Evolutionary conservation across 1,139 yeast genomes (phyloP).

Genomic region (Kodamaea plutei): DNA sequence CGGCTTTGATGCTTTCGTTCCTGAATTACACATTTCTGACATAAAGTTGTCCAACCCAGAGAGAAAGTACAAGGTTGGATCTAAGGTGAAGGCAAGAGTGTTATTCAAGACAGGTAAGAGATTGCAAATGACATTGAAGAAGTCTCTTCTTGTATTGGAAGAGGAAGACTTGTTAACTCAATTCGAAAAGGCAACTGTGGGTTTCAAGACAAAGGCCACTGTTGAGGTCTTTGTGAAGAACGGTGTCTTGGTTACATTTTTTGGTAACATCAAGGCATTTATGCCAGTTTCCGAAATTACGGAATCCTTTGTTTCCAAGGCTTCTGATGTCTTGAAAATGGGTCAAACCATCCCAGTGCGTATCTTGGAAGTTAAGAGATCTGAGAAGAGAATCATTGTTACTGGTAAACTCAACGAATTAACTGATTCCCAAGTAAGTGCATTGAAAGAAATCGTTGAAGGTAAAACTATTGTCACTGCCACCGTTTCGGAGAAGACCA

Average conservation of each 20-base stretch:
- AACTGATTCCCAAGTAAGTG: conserved; percentile 45
- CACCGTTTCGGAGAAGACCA: conserved; percentile 69
- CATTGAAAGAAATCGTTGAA: conserved; percentile 45
- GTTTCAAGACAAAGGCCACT: conserved; percentile 68
- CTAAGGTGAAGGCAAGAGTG: conserved; percentile 72
- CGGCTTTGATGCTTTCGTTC: conserved; percentile 71
- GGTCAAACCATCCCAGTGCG: conserved; percentile 85
- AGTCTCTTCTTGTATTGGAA: conserved; percentile 68
- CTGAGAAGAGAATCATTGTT: conserved; percentile 56
- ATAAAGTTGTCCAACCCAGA: conserved; percentile 84
- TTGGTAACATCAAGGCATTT: conserved; percentile 73
- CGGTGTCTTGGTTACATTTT: conserved; percentile 83
- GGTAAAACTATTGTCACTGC: conserved; percentile 68
- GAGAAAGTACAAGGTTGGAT: conserved; percentile 81
- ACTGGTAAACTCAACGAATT: conserved; percentile 61
- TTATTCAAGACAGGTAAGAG: conserved; percentile 37
- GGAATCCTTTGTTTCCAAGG: conserved; percentile 76
- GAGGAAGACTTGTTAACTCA: conserved; percentile 53
- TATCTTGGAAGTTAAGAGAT: conserved; percentile 54
- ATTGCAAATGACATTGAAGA: conserved; percentile 70
- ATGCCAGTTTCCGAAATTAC: conserved; percentile 86
- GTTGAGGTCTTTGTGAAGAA: conserved; percentile 66
- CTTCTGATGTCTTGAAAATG: conserved; percentile 70
- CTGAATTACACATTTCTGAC: conserved; percentile 77
- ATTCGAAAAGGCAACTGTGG: conserved; percentile 52